Conservation (phyloP, 1,139 yeast species). For the Hemisphaericaspora xylanilytica region DNA sequence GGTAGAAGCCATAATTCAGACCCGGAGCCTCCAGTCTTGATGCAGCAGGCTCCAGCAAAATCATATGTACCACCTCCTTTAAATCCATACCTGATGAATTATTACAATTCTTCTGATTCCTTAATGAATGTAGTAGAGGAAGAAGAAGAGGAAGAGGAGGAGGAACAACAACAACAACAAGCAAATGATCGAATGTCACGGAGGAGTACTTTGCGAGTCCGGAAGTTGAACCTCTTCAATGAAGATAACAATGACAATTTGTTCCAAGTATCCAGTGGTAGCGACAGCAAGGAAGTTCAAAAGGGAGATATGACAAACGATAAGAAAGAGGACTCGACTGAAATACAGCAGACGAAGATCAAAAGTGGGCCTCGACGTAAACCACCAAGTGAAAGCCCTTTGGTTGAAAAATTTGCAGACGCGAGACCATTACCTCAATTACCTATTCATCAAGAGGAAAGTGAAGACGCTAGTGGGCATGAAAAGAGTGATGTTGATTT, state of each 20-base stretch:
- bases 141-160: slow-evolving; percentile 36
- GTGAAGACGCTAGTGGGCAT: neutral
- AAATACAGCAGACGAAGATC: neutral
- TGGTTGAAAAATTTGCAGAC: neutral
- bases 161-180: neutral
- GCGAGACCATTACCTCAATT: slow-evolving; percentile 6
- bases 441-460: slow-evolving; percentile 9
- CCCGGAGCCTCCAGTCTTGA: too few species aligned
- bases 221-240: slow-evolving; percentile 41
- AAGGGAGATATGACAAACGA: neutral
- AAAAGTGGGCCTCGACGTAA: slow-evolving; percentile 1
- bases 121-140: slow-evolving; percentile 43
- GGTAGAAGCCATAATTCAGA: too few species aligned
- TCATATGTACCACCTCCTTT: slow-evolving; percentile 4
- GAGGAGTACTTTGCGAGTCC: slow-evolving; percentile 41
- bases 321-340: neutral
- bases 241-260: slow-evolving; percentile 9
- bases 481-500: slow-evolving; percentile 5
- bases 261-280: neutral
- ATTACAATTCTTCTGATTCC: slow-evolving; percentile 32
- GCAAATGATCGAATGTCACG: slow-evolving; percentile 12
- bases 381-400: slow-evolving; percentile 6
- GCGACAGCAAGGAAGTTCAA: neutral
- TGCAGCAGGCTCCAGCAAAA: too few species aligned
- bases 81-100: slow-evolving; percentile 1